Evolutionary conservation across 305 asterid genomes (phyloP).

Genomic region (Rubia balearica): DNA sequence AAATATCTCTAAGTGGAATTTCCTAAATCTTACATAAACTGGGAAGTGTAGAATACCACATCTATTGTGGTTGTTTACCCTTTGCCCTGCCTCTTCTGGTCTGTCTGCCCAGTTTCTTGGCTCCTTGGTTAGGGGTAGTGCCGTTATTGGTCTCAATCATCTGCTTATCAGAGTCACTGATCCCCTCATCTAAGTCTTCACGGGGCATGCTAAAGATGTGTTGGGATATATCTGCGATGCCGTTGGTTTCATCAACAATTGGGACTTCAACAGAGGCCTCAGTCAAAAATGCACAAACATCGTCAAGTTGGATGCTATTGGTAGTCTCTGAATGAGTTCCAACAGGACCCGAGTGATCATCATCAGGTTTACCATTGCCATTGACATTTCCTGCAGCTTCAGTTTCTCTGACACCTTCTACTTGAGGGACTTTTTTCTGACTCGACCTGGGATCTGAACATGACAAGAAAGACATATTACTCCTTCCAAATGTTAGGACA

Average conservation of each 20-base stretch:
- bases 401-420: slow-evolving; percentile 21
- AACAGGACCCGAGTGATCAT: slow-evolving; percentile 19
- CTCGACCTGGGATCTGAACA: slow-evolving; percentile 21
- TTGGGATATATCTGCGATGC: slow-evolving; percentile 27
- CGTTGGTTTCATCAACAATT: slow-evolving; percentile 30
- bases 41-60: neutral
- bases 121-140: slow-evolving; percentile 31
- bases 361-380: slow-evolving; percentile 23
- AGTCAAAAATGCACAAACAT: slow-evolving; percentile 35
- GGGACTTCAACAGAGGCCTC: slow-evolving; percentile 65
- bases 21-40: neutral
- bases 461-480: slow-evolving; percentile 2
- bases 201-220: slow-evolving; percentile 28
- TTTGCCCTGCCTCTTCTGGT: slow-evolving; percentile 38
- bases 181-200: slow-evolving; percentile 31
- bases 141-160: neutral
- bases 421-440: slow-evolving; percentile 27
- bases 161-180: slow-evolving; percentile 15
- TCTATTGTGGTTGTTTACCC: slow-evolving; percentile 28
- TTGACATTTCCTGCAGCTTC: slow-evolving; percentile 29
- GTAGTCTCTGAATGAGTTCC: slow-evolving; percentile 16
- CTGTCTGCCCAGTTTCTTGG: slow-evolving; percentile 29
- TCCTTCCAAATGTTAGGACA: neutral
- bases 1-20: slow-evolving; percentile 2
- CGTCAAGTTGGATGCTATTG: slow-evolving; percentile 21